phyloP scores from a whole-genome alignment of 331 rosid species.

The Arachis monticola region DNA sequence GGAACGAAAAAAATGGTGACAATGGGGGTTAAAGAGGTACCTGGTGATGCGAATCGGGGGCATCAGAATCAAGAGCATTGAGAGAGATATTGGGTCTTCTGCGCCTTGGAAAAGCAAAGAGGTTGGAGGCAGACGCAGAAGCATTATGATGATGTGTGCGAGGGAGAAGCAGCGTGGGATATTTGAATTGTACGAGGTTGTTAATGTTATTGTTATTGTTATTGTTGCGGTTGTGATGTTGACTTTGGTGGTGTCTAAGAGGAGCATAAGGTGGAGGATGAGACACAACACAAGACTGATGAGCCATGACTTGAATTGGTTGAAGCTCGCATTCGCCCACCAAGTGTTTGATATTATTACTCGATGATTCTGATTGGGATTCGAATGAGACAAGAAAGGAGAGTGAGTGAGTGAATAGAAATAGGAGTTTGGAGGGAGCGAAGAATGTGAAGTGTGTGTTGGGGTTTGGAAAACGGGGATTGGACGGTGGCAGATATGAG shows the following conservation, averaged over 20 bases:
- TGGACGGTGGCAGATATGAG: slow-evolving; percentile 40
- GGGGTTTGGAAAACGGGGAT: slow-evolving; percentile 18
- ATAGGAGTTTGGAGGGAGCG: background rate
- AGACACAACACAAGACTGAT: background rate
- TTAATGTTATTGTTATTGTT: too few relatives aligned
- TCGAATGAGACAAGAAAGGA: background rate
- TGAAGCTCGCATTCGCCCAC: background rate
- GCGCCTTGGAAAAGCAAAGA: slow-evolving; percentile 35
- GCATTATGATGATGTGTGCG: slow-evolving; percentile 33
- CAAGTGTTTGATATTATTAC: background rate
- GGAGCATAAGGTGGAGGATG: slow-evolving; percentile 5
- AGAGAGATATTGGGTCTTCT: slow-evolving; percentile 41
- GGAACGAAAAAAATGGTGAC: background rate
- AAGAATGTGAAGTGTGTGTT: background rate
- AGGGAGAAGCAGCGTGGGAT: slow-evolving; percentile 1
- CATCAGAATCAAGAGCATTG: slow-evolving; percentile 57
- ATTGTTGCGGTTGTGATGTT: background rate
- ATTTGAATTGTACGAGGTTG: slow-evolving; percentile 11
- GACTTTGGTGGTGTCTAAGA: background rate
- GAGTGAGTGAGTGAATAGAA: too few relatives aligned
- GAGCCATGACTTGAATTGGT: background rate
- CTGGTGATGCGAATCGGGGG: slow-evolving; percentile 57
- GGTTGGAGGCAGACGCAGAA: slow-evolving; percentile 34
- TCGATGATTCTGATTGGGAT: background rate
- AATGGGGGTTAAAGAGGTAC: slow-evolving; percentile 36